A percentile compares a stretch with the other conserved stretches of the same genome.
Evolutionary conservation across 2,329 filamentous ascomycete genomes (phyloP).

Genomic region (Diaporthe vaccinii): DNA sequence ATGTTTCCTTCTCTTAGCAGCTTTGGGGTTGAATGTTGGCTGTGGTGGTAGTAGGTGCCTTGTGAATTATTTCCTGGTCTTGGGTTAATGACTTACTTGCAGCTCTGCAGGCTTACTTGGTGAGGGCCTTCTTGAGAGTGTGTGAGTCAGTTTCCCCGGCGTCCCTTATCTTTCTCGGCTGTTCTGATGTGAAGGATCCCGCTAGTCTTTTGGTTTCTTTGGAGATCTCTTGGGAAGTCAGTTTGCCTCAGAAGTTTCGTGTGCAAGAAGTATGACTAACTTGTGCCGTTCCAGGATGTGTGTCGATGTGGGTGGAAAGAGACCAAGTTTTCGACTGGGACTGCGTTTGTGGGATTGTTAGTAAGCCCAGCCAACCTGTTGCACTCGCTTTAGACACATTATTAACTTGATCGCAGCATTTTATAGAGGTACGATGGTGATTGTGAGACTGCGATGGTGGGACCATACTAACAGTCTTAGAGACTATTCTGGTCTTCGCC

Average conservation of each 20-base stretch:
- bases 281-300: neutral
- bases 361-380: neutral
- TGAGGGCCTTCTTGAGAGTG: too few relatives aligned
- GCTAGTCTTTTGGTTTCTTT: neutral
- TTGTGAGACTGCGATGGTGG: neutral
- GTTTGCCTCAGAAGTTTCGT: neutral
- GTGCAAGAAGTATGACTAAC: neutral
- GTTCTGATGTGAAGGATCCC: neutral
- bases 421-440: neutral
- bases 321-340: too few relatives aligned
- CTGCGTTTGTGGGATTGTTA: neutral
- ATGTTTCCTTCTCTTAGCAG: neutral
- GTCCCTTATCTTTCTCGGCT: neutral
- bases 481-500: neutral
- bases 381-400: neutral
- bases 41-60: neutral
- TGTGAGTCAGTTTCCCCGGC: neutral
- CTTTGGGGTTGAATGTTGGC: too few relatives aligned
- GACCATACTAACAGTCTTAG: neutral
- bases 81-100: neutral
- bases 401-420: neutral
- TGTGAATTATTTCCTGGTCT: too few relatives aligned
- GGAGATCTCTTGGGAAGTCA: neutral
- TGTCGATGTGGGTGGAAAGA: too few relatives aligned
- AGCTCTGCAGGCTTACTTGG: neutral